These are phyloP conservation scores for Umbelopsis ramanniana DNA, from an alignment of 192 early-diverging fungal species.

Conservation along the genomic window DNA sequence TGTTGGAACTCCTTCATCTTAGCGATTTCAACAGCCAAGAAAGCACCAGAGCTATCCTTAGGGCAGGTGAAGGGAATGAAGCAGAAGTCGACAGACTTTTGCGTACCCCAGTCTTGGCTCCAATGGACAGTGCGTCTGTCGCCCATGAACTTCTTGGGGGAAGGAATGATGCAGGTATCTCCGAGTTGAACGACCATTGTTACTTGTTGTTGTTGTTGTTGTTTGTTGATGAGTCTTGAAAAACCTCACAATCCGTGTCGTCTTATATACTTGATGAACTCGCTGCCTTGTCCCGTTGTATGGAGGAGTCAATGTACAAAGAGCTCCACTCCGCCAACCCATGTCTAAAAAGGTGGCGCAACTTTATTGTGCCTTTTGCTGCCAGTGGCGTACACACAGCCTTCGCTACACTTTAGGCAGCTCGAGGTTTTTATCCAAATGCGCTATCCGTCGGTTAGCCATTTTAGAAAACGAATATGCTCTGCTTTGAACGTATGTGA, in stretches of 20 bases:
- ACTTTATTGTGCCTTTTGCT: neutral
- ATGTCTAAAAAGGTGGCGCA: neutral
- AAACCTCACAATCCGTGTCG: neutral
- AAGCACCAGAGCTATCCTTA: slow-evolving; percentile 12
- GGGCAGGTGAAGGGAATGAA: slow-evolving; percentile 25
- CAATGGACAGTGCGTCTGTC: slow-evolving; percentile 17
- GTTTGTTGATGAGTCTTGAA: neutral
- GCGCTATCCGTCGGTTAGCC: neutral
- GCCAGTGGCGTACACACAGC: neutral
- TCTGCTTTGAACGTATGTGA: neutral
- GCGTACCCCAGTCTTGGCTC: slow-evolving; percentile 24
- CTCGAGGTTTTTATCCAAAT: neutral
- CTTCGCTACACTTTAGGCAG: neutral
- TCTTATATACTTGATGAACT: neutral
- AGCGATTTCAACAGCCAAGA: slow-evolving; percentile 27
- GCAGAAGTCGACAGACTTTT: slow-evolving; percentile 25
- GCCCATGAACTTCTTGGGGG: slow-evolving; percentile 24
- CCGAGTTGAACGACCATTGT: slow-evolving; percentile 25
- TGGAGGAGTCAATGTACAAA: neutral
- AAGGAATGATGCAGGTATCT: slow-evolving; percentile 17
- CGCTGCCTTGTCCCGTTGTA: neutral
- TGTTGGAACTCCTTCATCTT: slow-evolving; percentile 25
- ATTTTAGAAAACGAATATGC: neutral
- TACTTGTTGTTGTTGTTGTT: neutral
- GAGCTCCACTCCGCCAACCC: neutral